phyloP scores from a whole-genome alignment of 2,329 filamentous ascomycete species.

The Nigrospora osmanthi region DNA sequence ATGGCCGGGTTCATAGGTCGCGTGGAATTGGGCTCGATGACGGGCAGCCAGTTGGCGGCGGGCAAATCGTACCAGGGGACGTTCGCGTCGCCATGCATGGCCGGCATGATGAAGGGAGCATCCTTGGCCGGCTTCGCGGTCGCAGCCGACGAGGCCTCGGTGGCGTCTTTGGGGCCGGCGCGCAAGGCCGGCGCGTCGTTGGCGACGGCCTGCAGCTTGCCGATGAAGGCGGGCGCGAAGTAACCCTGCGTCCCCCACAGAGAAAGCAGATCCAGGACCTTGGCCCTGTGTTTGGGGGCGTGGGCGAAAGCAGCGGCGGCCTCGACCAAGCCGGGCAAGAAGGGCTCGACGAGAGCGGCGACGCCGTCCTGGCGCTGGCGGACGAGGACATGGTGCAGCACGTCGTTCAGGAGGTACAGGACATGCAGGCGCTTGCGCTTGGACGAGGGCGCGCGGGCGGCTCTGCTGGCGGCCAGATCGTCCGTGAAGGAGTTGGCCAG shows the following conservation, averaged over 20 bases:
- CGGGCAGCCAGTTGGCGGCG: slow-evolving; percentile 72
- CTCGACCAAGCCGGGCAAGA: slow-evolving; percentile 55
- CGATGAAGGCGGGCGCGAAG: slow-evolving; percentile 44
- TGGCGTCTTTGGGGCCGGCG: slow-evolving; percentile 10
- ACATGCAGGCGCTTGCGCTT: slow-evolving; percentile 67
- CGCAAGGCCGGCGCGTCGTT: slow-evolving; percentile 26
- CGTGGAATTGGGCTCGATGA: slow-evolving; percentile 68
- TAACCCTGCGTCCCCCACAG: slow-evolving; percentile 66
- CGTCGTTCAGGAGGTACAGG: slow-evolving; percentile 71
- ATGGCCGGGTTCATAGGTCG: slow-evolving; percentile 64
- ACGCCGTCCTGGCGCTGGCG: slow-evolving; percentile 41
- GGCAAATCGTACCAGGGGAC: slow-evolving; percentile 77
- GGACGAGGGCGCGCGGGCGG: slow-evolving; percentile 41
- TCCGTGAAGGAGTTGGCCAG: slow-evolving; percentile 51
- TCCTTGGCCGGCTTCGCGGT: slow-evolving; percentile 40
- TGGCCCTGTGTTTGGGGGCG: slow-evolving; percentile 57
- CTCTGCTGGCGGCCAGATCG: slow-evolving; percentile 21
- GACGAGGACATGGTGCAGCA: slow-evolving; percentile 61
- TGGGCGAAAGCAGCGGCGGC: slow-evolving; percentile 48
- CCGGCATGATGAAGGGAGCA: slow-evolving; percentile 62
- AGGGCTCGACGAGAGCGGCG: slow-evolving; percentile 46
- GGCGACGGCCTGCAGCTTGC: slow-evolving; percentile 52
- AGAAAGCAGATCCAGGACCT: slow-evolving; percentile 55
- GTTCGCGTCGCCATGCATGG: slow-evolving; percentile 66
- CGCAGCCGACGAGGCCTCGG: slow-evolving; percentile 11